Evolutionary conservation across 768 basidiomycete species (phyloP), one percentile per base, ranked within the genome.

Genomic region (Termitomyces titanicus): DNA sequence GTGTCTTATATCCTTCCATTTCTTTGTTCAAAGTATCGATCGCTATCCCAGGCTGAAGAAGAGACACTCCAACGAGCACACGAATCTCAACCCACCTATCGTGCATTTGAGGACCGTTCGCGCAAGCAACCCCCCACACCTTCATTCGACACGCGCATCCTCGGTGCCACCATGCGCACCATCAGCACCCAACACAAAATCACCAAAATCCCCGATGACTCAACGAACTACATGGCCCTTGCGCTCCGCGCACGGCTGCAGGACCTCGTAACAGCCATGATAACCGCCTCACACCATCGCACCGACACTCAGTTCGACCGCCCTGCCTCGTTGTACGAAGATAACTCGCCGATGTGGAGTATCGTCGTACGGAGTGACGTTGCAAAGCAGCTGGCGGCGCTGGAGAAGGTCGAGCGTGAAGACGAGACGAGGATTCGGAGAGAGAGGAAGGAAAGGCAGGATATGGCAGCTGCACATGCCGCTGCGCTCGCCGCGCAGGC

Each of bases 341-440:
- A 85, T 47, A 81, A 77, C 20, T 77, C 79, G 1, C 88, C 93
- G 1, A 91, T 94, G 86, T 96, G 92, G 91, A 81, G 81, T 47
- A 77, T 92, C 53, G 72, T 84, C 11, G 81, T 96, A 10, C 80
- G 86, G n/a, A 82, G 78, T 33, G 92, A 96, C 62, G 80, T 92
- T 8, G 85, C 80, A 25, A 94, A 92, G 68, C 88, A 92, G 70
- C 74, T 93, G 0, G 78, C 79, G 0, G 82, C 81, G 15, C 70
- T 96, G 27, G 93, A 96, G 70, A 83, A 81, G 57, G 78, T 79
- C 8, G 92, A 95, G 64, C 74, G 90, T 45, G 94, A 94, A 61
- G 94, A 96, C 51, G 93, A 96, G 71, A 79, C 81, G 66, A 77
- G 77, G 56, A 71, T 88, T 44, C 77, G 92, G 42, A 72, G 87